phyloP scores from a whole-genome alignment of 2,329 filamentous ascomycete species.

The Nemania sp. region DNA sequence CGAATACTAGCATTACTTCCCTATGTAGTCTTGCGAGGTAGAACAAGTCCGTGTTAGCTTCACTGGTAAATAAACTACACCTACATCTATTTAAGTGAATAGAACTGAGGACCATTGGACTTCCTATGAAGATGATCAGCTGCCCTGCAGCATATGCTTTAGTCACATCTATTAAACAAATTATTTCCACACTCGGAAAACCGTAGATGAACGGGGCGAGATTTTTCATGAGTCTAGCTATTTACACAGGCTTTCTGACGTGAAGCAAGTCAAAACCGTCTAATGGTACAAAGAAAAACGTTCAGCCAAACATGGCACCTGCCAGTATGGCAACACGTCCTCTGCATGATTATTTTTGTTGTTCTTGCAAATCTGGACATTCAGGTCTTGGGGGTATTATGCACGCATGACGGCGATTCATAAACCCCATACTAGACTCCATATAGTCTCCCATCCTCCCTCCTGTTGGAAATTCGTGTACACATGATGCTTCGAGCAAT shows the following conservation, averaged over 20 bases:
- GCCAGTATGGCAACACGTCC: slow-evolving; percentile 1
- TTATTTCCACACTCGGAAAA: background rate
- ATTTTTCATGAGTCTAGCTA: slow-evolving; percentile 13
- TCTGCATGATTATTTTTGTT: background rate
- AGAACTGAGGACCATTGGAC: background rate
- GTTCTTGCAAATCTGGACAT: slow-evolving; percentile 2
- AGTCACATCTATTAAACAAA: background rate
- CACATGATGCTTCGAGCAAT: background rate
- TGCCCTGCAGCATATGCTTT: background rate
- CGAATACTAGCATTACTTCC: no score
- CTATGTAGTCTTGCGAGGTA: no score
- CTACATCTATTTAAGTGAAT: no score
- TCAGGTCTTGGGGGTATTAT: background rate
- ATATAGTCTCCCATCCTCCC: background rate
- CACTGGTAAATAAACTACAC: no score
- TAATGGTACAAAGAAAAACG: slow-evolving; percentile 29
- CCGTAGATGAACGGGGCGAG: background rate
- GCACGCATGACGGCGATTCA: background rate
- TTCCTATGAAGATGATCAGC: background rate
- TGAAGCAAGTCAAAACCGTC: slow-evolving; percentile 4
- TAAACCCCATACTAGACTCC: background rate
- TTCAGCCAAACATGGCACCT: background rate
- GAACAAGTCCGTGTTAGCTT: no score
- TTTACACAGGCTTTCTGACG: slow-evolving; percentile 6
- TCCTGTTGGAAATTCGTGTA: background rate